Base-by-base conservation (phyloP, 805 yeast genomes). In the Kazachstania bromeliacearum region DNA sequence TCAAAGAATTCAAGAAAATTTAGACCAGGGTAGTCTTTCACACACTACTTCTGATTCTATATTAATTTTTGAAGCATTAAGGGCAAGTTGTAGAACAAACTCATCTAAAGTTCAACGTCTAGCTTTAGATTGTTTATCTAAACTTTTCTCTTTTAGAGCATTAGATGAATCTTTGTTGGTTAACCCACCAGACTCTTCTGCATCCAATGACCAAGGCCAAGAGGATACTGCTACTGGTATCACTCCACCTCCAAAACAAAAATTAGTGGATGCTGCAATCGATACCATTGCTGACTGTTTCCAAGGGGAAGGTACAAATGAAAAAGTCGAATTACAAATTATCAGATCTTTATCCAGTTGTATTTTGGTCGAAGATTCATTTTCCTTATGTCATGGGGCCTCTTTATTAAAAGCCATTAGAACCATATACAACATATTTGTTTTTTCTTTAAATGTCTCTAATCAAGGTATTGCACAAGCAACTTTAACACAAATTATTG, bases 401-500 rank as follows among this genome's bases (percentile, higher is more conserved):
- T 75, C 88, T 1, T 66, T 92, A 35, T 66, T 92, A 42, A 85
- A 83, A 53, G 96, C 97, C 0, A 79, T 94, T 25, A 75, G 97
- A 58, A 95, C 85, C 51, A 85, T 89, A 19, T 92, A 92, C 64
- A 88, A 87, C 55, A 83, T 94, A 19, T 94, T 89, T 52, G 79
- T 92, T 28, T 71, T 85, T 38, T 85, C 96, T 0, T 67, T 82
- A 41, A 77, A 81, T 14, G 76, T 89, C 3, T 67, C 82, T 18
- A 89, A 87, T 54, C 98, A 92, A 61, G 83, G 87, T 1, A 78
- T 88, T 41, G 97, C 98, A 0, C 97, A 94, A 64, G 97, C 95
- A 1, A 81, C 92, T 6, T 68, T 92, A 45, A 84, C 94, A 3
- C 99, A 92, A 62, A 81, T 89, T 50, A 85, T 92, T 16, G 77